phyloP scores from a whole-genome alignment of 768 basidiomycete genomes.

The Russula sp. region DNA sequence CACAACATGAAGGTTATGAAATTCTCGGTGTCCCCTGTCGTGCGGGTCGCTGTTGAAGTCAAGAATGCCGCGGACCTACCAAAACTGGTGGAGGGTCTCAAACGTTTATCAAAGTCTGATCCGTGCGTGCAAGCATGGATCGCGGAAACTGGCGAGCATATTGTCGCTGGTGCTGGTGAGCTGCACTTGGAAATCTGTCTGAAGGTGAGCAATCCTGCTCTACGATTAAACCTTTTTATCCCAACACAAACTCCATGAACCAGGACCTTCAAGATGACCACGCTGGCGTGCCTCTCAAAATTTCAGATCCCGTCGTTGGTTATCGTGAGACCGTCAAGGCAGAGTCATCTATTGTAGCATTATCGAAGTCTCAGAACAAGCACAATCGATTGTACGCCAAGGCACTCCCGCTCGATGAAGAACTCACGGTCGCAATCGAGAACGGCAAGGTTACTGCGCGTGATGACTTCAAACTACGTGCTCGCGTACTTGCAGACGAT shows the following conservation, averaged over 20 bases:
- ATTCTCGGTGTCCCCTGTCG: constrained; percentile 99
- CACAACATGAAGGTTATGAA: constrained; percentile 99
- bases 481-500: constrained; percentile 93
- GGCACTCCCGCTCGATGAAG: constrained; percentile 91
- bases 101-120: constrained; percentile 99
- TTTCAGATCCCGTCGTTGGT: constrained; percentile 95
- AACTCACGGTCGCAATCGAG: constrained; percentile 92
- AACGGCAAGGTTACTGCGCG: constrained; percentile 78
- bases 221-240: not conserved
- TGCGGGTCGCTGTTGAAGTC: constrained; percentile 98
- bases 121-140: constrained; percentile 98
- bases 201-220: constrained; percentile 56
- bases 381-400: constrained; percentile 98
- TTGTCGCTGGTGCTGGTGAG: constrained; percentile 99
- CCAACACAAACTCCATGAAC: constrained; percentile 20
- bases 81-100: constrained; percentile 99
- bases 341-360: constrained; percentile 91
- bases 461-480: constrained; percentile 97
- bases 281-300: constrained; percentile 98
- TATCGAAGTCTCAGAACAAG: constrained; percentile 99
- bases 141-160: constrained; percentile 90
- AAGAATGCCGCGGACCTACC: constrained; percentile 99
- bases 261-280: constrained; percentile 99
- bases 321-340: constrained; percentile 97
- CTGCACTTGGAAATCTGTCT: constrained; percentile 99